These are phyloP conservation scores for Graphilbum fragrans DNA, from an alignment of 2,329 filamentous ascomycete species.

Conservation along the genomic window DNA sequence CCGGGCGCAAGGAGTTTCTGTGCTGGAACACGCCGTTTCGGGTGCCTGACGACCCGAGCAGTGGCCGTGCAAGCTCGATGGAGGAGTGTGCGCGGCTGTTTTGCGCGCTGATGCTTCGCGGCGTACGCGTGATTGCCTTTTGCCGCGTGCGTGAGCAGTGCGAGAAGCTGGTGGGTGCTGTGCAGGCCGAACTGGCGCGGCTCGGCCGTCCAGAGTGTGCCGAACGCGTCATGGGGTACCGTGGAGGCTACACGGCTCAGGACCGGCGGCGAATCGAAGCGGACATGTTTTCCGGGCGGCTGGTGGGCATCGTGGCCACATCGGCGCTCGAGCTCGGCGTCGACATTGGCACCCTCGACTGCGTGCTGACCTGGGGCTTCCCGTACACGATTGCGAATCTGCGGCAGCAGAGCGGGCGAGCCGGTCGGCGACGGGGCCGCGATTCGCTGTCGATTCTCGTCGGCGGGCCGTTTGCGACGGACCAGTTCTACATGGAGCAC, in stretches of 20 bases:
- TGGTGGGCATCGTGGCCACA: slow-evolving; percentile 88
- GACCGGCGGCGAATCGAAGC: slow-evolving; percentile 80
- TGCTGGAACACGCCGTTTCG: slow-evolving; percentile 98
- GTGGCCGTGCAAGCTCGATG: slow-evolving; percentile 72
- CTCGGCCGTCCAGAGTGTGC: slow-evolving; percentile 66
- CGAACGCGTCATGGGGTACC: slow-evolving; percentile 82
- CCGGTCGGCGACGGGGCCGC: slow-evolving; percentile 79
- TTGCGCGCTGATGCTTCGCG: slow-evolving; percentile 76
- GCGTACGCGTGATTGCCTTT: slow-evolving; percentile 87
- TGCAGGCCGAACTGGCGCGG: slow-evolving; percentile 63
- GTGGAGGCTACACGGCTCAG: slow-evolving; percentile 87
- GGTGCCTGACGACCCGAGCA: slow-evolving; percentile 75
- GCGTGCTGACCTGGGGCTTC: slow-evolving; percentile 87
- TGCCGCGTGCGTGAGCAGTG: slow-evolving; percentile 81
- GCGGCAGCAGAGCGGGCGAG: slow-evolving; percentile 86
- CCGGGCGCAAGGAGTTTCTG: slow-evolving; percentile 84
- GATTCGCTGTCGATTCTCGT: slow-evolving; percentile 86
- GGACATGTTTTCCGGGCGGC: slow-evolving; percentile 93
- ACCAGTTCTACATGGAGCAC: slow-evolving; percentile 96
- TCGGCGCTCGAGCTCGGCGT: slow-evolving; percentile 88
- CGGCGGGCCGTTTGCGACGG: slow-evolving; percentile 78
- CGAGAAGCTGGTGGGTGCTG: slow-evolving; percentile 68
- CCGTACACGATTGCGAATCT: slow-evolving; percentile 93
- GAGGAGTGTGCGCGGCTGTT: slow-evolving; percentile 83
- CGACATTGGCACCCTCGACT: slow-evolving; percentile 88